Evolutionary conservation across 352 stramenopile genomes (phyloP), one percentile per base, ranked within the genome.

Genomic region (Phytophthora fragariae): DNA sequence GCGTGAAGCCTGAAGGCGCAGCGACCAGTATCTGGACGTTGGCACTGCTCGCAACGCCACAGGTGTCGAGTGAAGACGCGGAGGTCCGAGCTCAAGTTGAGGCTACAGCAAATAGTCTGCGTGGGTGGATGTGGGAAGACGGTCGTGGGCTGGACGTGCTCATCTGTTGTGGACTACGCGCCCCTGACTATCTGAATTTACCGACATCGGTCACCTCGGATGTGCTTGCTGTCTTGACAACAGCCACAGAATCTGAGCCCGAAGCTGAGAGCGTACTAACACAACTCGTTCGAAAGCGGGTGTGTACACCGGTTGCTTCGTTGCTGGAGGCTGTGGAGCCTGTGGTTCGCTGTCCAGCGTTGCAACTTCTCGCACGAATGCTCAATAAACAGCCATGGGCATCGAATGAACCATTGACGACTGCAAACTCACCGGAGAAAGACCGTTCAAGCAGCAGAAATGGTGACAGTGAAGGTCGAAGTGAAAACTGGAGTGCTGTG

Each of bases 271-370:
- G 12, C 11, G 67, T 73, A 14, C 64, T 74, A 8, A 58, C 12
- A 14, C 77, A 62, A n/a, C 72, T 77, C 35, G 83, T 75, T 65
- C 72, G 60, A 56, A 83, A 76, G 62, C 74, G 49, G 35, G 73
- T 92, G 7, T 90, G 82, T 46, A 85, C 81, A 3, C 54, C 73
- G 0, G 12, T 90, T 8, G 73, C 85, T 1, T 19, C 46, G 3
- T 65, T 89, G n/a, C 64, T 93, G 0, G 86, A 92, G 61, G 74
- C 81, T 12, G 80, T 93, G 5, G 81, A 92, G 58, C 66, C 81
- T 17, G 59, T 76, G n/a, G 72, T 93, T 24, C 76, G 83, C 2
- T 19, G 76, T 2, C 76, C 84, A 33, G 80, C 84, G 0, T 65
- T 93, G 15, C 59, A 81, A 19, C 58, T 93, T 21, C 67, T 93